Percentiles rank a stretch among this genome's conserved stretches.
Evolutionary conservation across 345 rosid genomes (phyloP).

Genomic region (Brassica nigra): DNA sequence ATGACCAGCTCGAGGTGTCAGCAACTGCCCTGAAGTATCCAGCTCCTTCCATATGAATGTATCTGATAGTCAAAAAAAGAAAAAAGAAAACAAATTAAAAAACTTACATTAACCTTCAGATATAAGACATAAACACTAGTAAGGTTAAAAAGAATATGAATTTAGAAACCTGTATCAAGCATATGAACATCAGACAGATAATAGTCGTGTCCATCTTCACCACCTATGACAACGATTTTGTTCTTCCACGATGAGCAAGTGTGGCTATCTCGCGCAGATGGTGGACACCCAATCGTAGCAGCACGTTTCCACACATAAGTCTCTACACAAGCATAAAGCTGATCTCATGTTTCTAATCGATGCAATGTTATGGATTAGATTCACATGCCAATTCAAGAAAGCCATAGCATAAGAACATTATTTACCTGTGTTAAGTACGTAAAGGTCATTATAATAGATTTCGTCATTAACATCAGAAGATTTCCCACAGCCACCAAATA

Average conservation of each 20-base stretch:
- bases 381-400: conserved; percentile 1
- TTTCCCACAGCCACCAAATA: conserved; percentile 96
- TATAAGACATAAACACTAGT: conserved; percentile 17
- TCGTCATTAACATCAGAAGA: conserved; percentile 63
- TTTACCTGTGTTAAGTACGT: conserved; percentile 88
- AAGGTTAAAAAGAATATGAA: conserved; percentile 9
- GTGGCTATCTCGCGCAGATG: conserved; percentile 96
- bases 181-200: conserved; percentile 93
- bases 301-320: conserved; percentile 90
- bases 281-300: conserved; percentile 73
- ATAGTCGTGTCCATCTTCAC: conserved; percentile 94
- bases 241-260: conserved; percentile 95
- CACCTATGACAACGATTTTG: conserved; percentile 84
- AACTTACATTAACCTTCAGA: conserved; percentile 1
- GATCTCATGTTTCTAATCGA: conserved; percentile 8
- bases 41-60: conserved; percentile 90
- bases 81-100: no score
- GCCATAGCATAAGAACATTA: neutral
- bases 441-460: conserved; percentile 85
- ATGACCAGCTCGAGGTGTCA: conserved; percentile 98
- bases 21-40: conserved; percentile 66
- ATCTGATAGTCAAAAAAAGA: conserved; percentile 46
- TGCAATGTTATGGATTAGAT: conserved; percentile 3
- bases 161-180: conserved; percentile 73
- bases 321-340: conserved; percentile 52